Percentiles rank a stretch among this genome's conserved stretches.
Conservation (phyloP, 2,329 filamentous ascomycete species). For the Neophaeococcomyces aloes region DNA sequence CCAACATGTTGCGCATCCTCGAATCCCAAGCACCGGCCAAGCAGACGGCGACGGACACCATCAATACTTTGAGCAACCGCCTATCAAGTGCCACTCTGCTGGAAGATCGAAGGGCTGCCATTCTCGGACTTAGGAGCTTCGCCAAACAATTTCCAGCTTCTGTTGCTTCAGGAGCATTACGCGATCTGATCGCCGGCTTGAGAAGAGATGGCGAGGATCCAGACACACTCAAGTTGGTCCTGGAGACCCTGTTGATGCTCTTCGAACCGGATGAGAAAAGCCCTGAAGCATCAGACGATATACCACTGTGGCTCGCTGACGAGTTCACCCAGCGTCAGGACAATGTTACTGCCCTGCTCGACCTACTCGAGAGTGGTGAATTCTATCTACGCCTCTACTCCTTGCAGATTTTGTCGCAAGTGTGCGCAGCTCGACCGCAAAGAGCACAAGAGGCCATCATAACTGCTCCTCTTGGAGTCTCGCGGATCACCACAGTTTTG, state of each 20-base stretch:
- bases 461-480: constrained; percentile 76
- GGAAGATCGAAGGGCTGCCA: constrained; percentile 87
- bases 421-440: constrained; percentile 74
- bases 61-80: constrained; percentile 76
- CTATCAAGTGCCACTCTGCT: constrained; percentile 81
- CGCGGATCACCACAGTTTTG: constrained; percentile 69
- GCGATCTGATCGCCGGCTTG: constrained; percentile 75
- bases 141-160: constrained; percentile 94
- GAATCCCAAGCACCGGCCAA: constrained; percentile 73
- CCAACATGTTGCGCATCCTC: constrained; percentile 46
- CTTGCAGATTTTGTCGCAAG: constrained; percentile 76
- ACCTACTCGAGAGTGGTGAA: constrained; percentile 75
- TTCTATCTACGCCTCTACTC: constrained; percentile 89
- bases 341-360: constrained; percentile 82
- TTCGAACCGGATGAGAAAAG: constrained; percentile 60
- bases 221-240: constrained; percentile 86
- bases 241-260: constrained; percentile 91
- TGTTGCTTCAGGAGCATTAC: constrained; percentile 83
- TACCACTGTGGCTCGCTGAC: constrained; percentile 89
- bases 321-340: constrained; percentile 97
- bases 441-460: constrained; percentile 91
- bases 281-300: constrained; percentile 67
- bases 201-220: constrained; percentile 86
- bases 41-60: constrained; percentile 92
- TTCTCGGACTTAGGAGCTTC: constrained; percentile 86